These are phyloP conservation scores for Hygrocybe punicea DNA, from an alignment of 768 basidiomycete genomes.

Conservation along the genomic window DNA sequence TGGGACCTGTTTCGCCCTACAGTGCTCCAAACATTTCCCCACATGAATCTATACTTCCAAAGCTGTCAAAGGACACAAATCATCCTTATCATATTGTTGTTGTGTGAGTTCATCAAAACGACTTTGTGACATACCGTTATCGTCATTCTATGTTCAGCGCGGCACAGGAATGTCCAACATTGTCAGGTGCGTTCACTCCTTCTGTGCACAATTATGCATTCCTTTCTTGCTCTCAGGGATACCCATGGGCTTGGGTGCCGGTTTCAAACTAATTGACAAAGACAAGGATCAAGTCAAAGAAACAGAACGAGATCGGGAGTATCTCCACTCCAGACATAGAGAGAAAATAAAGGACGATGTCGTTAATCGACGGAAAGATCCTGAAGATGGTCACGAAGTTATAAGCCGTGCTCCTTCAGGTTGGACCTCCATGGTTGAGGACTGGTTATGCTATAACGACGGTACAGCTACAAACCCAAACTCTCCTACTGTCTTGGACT, in stretches of 20 bases:
- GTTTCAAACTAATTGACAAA: slow-evolving; percentile 64
- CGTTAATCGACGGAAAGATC: slow-evolving; percentile 29
- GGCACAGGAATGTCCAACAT: slow-evolving; percentile 81
- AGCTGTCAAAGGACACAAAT: slow-evolving; percentile 44
- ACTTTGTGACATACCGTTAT: slow-evolving; percentile 15
- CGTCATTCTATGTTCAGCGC: slow-evolving; percentile 23
- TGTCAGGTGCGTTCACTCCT: slow-evolving; percentile 47
- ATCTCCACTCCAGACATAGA: slow-evolving; percentile 32
- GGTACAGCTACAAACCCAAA: slow-evolving; percentile 27
- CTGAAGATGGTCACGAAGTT: slow-evolving; percentile 36
- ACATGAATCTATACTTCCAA: slow-evolving; percentile 39
- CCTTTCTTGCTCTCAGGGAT: slow-evolving; percentile 46
- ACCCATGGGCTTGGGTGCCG: slow-evolving; percentile 74
- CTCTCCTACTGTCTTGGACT: slow-evolving; percentile 42
- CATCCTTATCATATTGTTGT: slow-evolving; percentile 81
- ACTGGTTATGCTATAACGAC: slow-evolving; percentile 58
- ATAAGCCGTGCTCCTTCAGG: slow-evolving; percentile 40
- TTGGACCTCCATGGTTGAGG: slow-evolving; percentile 75
- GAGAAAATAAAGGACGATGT: slow-evolving; percentile 40
- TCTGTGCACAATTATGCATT: neutral
- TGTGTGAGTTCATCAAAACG: slow-evolving; percentile 47
- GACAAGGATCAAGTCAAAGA: slow-evolving; percentile 43
- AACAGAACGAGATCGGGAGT: slow-evolving; percentile 37
- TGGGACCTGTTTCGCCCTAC: slow-evolving; percentile 57
- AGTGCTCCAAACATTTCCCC: slow-evolving; percentile 24